Evolutionary conservation across 2,329 filamentous ascomycete genomes (phyloP), one percentile per base, ranked within the genome.

Genomic region (Cercospora sp.): DNA sequence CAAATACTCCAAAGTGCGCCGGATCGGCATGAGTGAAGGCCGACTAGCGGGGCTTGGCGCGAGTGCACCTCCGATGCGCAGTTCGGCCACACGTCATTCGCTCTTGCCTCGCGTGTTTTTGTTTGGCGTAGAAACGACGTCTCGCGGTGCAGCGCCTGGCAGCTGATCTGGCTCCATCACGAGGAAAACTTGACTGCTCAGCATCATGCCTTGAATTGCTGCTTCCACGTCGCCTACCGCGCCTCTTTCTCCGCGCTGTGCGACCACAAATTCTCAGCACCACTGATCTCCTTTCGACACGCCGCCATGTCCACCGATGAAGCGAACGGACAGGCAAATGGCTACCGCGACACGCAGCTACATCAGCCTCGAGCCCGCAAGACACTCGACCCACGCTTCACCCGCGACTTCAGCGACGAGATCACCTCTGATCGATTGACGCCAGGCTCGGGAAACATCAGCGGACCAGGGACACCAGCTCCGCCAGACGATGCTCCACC

Each of bases 401-500:
- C 70, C 5, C 69, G 70, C 59, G 69, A 73, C 10, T 68, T 69
- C 40, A 58, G 70, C 66, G 59, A 73, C 30, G 69, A 70, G 40
- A 63, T 66, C 40, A 26, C 34, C 60, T 16, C 45, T 18, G 60
- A 66, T 32, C 61, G 66, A 63, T 63, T 66, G 18, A 62, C 64
- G 63, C 70, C 57, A 61, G 60, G 58, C 13, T 66, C 66, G n/a
- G 69, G 69, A 30, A 62, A 68, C 30, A 49, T 40, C 61, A 77
- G 74, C 62, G 74, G 69, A 45, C 92, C 93, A 68, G 87, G 88
- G 67, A 93, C 92, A 13, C 97, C 71, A 30, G 71, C 94, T 53
- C 81, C 97, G 59, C 89, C 94, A 64, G 86, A 90, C 74, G 94
- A 98, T 85, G 95, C 95, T 10, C 95, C 92, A n/a, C 94, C 94